Base-by-base conservation (phyloP, 805 yeast species). In the Barnettozyma pratensis region DNA sequence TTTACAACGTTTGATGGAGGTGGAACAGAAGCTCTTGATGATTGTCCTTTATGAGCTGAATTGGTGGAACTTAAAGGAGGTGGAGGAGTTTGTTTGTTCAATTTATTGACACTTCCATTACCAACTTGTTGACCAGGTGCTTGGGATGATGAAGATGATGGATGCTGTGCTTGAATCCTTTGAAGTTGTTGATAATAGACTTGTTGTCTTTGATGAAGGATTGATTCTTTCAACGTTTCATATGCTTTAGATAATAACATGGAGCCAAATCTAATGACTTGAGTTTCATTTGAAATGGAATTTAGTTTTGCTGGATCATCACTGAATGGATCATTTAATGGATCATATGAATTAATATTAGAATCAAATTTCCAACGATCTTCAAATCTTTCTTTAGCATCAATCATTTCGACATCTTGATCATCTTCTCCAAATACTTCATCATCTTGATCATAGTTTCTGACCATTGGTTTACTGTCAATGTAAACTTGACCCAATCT, bases 191-290 rank as follows among this genome's bases (percentile, higher is more conserved):
- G 65, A 42, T 60, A 65, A 26, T 60, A 57, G 32, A 64, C 59
- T 42, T 65, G 69, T 66, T 79, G 90, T 67, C 83, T 81, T 56
- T 94, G 75, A 66, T 82, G 81, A 59, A 80, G 76, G 47, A 87
- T 81, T 25, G 91, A 85, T 61, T 90, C 89, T 57, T 88, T 72
- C 54, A 83, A 70, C 44, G 83, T 76, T 46, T 90, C 97, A 61
- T 87, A 87, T 0, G 97, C 83, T 65, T 91, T 92, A 4, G 94
- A 80, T 39, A 90, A 72, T 32, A 92, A 68, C 97, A 90, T 90
- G 6, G 96, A 80, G 7, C 97, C 96, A 67, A 91, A 91, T 51
- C 97, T 73, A 31, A 92, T 87, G 1, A 87, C 83, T 66, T 91
- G 97, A 1, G 97, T 90, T 45, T 83, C 92, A 46, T 84, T 84